Evolutionary conservation across 176 grass and related monocot species (phyloP).

Genomic region (Carex pumila): DNA sequence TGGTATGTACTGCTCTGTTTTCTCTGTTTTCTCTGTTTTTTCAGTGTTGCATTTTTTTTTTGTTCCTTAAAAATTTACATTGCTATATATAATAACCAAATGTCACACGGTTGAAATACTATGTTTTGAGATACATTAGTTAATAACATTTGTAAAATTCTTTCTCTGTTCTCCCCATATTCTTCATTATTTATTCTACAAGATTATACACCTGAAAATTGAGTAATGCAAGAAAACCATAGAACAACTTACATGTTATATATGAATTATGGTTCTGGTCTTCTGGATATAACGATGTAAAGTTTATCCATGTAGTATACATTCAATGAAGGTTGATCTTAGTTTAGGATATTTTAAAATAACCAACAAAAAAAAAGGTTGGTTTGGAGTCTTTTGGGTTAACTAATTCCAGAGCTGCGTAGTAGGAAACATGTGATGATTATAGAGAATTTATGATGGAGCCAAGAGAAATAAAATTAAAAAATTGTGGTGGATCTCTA

Average conservation of each 20-base stretch:
- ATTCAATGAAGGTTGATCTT: neutral
- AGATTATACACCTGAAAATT: neutral
- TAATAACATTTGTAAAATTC: neutral
- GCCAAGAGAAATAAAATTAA: neutral
- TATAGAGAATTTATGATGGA: neutral
- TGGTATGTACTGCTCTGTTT: conserved; percentile 36
- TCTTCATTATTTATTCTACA: neutral
- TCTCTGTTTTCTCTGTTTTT: neutral
- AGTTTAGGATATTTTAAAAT: neutral
- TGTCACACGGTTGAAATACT: neutral
- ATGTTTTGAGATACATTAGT: neutral
- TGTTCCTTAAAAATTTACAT: too few species aligned
- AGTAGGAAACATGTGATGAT: conserved; percentile 10
- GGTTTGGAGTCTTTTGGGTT: neutral
- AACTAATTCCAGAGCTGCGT: neutral
- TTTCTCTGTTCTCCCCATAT: neutral
- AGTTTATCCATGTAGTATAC: neutral
- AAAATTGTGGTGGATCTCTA: neutral
- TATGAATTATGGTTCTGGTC: neutral
- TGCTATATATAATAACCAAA: neutral
- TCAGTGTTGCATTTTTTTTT: neutral
- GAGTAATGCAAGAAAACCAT: neutral
- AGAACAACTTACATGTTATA: neutral
- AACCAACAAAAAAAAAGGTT: neutral
- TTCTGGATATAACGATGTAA: neutral